Evolutionary conservation across 257 asterid species (phyloP).

Genomic region (Rauvolfia tetraphylla): DNA sequence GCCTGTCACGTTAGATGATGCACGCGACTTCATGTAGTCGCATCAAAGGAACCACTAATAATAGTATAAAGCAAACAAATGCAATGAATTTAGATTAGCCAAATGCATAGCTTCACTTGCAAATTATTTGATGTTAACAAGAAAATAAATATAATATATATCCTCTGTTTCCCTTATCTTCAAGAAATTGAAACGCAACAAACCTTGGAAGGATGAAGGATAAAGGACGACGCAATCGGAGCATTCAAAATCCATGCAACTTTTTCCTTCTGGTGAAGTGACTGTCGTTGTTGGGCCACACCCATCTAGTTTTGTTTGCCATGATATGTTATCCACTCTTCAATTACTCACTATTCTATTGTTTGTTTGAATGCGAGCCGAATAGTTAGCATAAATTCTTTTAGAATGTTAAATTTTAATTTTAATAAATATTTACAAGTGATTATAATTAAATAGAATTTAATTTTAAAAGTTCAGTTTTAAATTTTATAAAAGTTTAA

Average conservation of each 20-base stretch:
- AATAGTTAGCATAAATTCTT: background rate
- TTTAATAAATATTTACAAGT: too few relatives aligned
- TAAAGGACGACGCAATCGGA: background rate
- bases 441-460: too few relatives aligned
- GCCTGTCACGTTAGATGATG: background rate
- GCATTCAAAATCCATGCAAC: constrained; percentile 12
- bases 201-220: background rate
- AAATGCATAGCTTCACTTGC: background rate
- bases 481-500: too few relatives aligned
- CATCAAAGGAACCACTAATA: too few relatives aligned
- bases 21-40: too few relatives aligned
- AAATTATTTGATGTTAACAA: background rate
- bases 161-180: background rate
- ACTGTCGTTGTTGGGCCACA: constrained; percentile 48
- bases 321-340: constrained; percentile 14
- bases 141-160: too few relatives aligned
- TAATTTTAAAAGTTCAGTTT: too few relatives aligned
- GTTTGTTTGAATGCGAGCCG: background rate
- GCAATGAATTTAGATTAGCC: background rate
- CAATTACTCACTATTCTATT: constrained; percentile 25
- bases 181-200: background rate
- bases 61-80: background rate
- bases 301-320: constrained; percentile 44
- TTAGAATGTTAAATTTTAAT: too few relatives aligned
- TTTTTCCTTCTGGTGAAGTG: constrained; percentile 19